Percentiles rank a stretch among this genome's conserved stretches.
phyloP scores from a whole-genome alignment of 306 rosid species.

The Potentilla sterilis region DNA sequence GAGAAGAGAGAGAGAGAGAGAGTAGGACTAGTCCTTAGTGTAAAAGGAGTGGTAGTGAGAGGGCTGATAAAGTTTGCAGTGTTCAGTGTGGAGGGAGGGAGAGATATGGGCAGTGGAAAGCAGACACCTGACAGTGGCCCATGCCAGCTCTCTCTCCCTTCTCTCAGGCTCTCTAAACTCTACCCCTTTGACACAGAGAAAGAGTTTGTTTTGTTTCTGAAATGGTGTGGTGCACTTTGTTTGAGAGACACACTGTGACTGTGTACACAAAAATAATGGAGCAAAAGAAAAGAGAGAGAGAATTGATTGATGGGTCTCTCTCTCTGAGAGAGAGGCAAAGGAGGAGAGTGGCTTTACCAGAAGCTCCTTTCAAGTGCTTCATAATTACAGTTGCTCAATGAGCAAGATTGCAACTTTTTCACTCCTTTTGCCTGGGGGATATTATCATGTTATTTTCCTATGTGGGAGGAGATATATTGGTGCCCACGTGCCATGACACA shows the following conservation, averaged over 20 bases:
- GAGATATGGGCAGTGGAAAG: slow-evolving; percentile 35
- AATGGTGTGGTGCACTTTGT: slow-evolving; percentile 23
- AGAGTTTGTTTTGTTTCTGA: not conserved
- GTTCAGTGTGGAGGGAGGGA: not conserved
- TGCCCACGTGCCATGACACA: too few species aligned
- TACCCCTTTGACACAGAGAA: not conserved
- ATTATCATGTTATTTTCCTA: too few species aligned
- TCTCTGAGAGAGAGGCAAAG: too few species aligned
- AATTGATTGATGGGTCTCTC: not conserved
- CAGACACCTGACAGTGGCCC: slow-evolving; percentile 65
- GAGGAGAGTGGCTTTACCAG: slow-evolving; percentile 9
- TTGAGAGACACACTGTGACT: slow-evolving; percentile 2
- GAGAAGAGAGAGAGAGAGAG: too few species aligned
- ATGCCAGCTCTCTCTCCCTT: slow-evolving; percentile 43
- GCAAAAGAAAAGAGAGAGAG: not conserved
- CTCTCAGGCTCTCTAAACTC: too few species aligned
- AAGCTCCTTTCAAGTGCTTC: slow-evolving; percentile 11
- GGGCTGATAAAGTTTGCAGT: slow-evolving; percentile 11
- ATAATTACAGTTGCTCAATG: not conserved
- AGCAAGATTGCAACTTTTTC: not conserved
- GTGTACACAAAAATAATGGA: slow-evolving; percentile 31
- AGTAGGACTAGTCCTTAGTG: not conserved
- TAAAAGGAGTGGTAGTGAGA: slow-evolving; percentile 22
- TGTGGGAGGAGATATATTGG: too few species aligned
- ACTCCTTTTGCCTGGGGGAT: too few species aligned